Base-by-base conservation (phyloP, 345 rosid species). In the Combretum micranthum region DNA sequence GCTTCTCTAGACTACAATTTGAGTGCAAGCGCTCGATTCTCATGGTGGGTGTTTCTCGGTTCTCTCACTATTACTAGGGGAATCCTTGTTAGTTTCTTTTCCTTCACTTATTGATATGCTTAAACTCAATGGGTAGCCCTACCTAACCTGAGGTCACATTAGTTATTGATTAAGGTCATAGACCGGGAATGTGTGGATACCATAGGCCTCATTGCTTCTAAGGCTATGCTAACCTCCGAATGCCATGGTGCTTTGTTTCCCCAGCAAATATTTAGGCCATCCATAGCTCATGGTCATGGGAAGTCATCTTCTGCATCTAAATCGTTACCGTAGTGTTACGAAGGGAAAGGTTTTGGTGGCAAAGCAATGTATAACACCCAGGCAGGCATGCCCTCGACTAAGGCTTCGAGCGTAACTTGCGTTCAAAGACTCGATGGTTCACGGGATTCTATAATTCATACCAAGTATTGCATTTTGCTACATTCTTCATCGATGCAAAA, bases 391-490 rank as follows among this genome's bases (percentile, higher is more conserved):
- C 48, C 48, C 48, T 45, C 48, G 9, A n/a, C 48, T n/a, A 45
- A 3, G 48, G 48, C 48, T n/a, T n/a, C n/a, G n/a, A n/a, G n/a
- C n/a, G n/a, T n/a, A n/a, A n/a, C n/a, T n/a, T n/a, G n/a, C n/a
- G 15, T 45, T 45, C 16, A 9, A n/a, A 13, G 48, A 45, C 48
- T 45, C 17, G 9, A 45, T 45, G 48, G 48, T 45, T 45, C 9
- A 9, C 48, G 48, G 48, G 48, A 45, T 45, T 45, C 48, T 45
- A n/a, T 9, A 45, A 13, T 2, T 45, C 48, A 45, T n/a, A 45
- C 48, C 48, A 45, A 45, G 48, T 45, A 45, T 45, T n/a, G 48
- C 48, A 45, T 45, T 45, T 45, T n/a, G 48, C 48, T 45, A 45
- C 48, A n/a, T 13, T n/a, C n/a, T n/a, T n/a, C n/a, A n/a, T n/a